Evolutionary conservation across 805 yeast species (phyloP).

Genomic region (Myxozyma melibiosi): DNA sequence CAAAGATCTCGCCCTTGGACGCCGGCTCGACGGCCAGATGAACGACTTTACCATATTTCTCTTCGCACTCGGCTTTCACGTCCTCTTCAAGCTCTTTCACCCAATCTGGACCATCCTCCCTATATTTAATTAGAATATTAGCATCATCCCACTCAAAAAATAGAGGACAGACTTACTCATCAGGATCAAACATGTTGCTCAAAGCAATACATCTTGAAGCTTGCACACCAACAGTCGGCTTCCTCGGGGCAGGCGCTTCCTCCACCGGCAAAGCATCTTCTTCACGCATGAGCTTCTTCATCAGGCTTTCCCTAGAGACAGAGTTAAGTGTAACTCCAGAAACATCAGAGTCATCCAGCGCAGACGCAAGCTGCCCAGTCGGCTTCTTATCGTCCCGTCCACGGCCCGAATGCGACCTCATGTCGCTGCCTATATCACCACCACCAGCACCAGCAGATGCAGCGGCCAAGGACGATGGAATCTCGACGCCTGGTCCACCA

Average conservation of each 20-base stretch:
- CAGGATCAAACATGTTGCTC: conserved; percentile 42
- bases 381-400: conserved; percentile 29
- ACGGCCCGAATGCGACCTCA: conserved; percentile 14
- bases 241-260: conserved; percentile 8
- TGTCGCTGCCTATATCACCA: conserved; percentile 2
- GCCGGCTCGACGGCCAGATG: conserved; percentile 41
- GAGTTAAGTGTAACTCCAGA: conserved; percentile 32
- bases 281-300: conserved; percentile 41
- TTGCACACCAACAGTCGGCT: conserved; percentile 10
- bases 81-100: conserved; percentile 42
- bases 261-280: conserved; percentile 36
- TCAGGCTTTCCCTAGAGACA: conserved; percentile 39
- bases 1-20: conserved; percentile 41
- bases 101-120: conserved; percentile 43
- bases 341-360: conserved; percentile 35
- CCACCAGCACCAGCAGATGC: background rate
- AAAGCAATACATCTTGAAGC: conserved; percentile 39
- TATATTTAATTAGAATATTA: conserved; percentile 8
- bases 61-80: conserved; percentile 44
- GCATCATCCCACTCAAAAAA: background rate
- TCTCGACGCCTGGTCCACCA: conserved; percentile 22
- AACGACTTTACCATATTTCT: conserved; percentile 41
- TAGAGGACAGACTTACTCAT: conserved; percentile 33
- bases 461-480: conserved; percentile 7
- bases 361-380: conserved; percentile 28